Percentiles rank a stretch among this genome's conserved stretches.
Conservation (phyloP, 1,139 yeast genomes). For the Kodamaea alishanica region DNA sequence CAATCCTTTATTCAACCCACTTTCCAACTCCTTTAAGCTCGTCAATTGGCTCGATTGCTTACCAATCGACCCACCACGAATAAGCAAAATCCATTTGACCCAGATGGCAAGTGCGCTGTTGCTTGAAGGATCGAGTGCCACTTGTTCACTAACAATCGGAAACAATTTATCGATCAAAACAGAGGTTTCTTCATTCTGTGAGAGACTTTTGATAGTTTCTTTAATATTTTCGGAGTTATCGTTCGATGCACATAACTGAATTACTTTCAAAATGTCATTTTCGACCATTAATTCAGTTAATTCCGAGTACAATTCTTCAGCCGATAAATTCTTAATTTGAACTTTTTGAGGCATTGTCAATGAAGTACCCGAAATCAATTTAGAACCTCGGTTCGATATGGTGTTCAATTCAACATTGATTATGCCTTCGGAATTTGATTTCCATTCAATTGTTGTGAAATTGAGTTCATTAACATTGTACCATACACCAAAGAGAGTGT, state of each 20-base stretch:
- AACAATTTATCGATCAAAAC: conserved; percentile 27
- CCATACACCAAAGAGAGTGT: conserved; percentile 29
- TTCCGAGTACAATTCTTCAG: conserved; percentile 22
- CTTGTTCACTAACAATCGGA: conserved; percentile 28
- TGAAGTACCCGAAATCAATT: background rate
- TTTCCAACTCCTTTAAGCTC: conserved; percentile 30
- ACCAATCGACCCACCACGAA: conserved; percentile 42
- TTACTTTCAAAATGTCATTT: conserved; percentile 11
- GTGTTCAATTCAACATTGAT: conserved; percentile 10
- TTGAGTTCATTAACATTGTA: conserved; percentile 32
- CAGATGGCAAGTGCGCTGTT: conserved; percentile 36
- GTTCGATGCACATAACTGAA: conserved; percentile 34
- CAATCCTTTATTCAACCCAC: conserved; percentile 28
- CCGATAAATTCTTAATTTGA: conserved; percentile 19
- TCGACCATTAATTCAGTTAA: conserved; percentile 17
- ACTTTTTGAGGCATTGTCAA: conserved; percentile 10
- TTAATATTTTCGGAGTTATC: conserved; percentile 33
- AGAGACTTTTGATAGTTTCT: conserved; percentile 27
- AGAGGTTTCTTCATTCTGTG: conserved; percentile 17
- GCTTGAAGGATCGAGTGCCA: conserved; percentile 34
- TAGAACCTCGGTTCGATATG: background rate
- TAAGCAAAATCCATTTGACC: conserved; percentile 49
- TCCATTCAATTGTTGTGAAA: conserved; percentile 20
- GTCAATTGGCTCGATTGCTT: conserved; percentile 29
- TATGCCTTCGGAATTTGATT: conserved; percentile 15